Evolutionary conservation across 2,329 filamentous ascomycete species (phyloP).

Genomic region (Xylaria sp.): DNA sequence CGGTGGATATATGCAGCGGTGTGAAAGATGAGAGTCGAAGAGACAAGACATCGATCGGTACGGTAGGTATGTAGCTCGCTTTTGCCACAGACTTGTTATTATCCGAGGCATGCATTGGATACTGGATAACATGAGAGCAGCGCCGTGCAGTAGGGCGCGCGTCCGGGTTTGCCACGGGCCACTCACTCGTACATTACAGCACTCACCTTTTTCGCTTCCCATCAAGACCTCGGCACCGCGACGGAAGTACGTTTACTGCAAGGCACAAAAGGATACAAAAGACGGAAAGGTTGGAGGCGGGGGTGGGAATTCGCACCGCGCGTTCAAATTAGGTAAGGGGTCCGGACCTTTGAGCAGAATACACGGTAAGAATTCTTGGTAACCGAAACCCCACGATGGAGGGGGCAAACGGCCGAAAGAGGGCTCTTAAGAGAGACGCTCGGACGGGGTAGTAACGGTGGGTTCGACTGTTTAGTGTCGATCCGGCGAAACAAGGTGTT

Average conservation of each 20-base stretch:
- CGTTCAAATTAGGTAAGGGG: neutral
- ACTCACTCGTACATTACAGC: neutral
- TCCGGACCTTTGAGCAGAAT: neutral
- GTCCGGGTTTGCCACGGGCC: conserved; percentile 4
- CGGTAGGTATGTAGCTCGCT: neutral
- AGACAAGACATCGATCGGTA: neutral
- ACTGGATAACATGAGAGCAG: neutral
- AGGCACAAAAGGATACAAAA: neutral
- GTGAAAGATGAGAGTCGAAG: conserved; percentile 7
- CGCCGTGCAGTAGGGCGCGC: neutral
- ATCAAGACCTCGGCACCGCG: neutral
- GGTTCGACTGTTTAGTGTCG: neutral
- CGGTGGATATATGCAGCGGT: conserved; percentile 5
- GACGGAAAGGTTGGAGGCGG: too few species aligned
- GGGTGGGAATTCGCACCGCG: neutral
- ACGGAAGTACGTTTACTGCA: neutral
- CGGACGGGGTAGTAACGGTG: conserved; percentile 9
- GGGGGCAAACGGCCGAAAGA: neutral
- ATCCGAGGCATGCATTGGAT: conserved; percentile 1
- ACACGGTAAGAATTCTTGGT: neutral
- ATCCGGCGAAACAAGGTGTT: conserved; percentile 8
- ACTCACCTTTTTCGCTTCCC: neutral
- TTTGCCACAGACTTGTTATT: conserved; percentile 8
- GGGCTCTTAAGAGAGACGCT: conserved; percentile 1
- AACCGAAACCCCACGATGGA: neutral